Conservation (phyloP, 2,329 filamentous ascomycete genomes). For the Fusarium sp. region DNA sequence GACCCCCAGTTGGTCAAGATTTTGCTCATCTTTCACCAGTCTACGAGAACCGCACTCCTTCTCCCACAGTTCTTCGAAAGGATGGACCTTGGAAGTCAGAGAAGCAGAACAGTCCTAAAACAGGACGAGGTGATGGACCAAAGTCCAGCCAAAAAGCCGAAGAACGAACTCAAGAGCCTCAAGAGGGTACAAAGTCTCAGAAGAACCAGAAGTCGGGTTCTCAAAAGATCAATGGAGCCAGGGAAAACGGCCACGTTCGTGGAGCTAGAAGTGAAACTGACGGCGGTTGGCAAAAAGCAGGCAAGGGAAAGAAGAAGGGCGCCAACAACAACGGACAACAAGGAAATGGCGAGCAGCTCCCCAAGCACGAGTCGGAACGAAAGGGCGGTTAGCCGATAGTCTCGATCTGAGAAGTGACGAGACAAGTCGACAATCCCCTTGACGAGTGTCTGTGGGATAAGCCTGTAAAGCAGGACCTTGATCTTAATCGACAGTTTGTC, state of each 20-base stretch:
- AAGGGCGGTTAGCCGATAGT: constrained; percentile 61
- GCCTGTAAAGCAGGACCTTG: constrained; percentile 2
- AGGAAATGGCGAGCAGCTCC: constrained; percentile 59
- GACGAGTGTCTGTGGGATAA: not conserved
- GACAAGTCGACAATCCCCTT: not conserved
- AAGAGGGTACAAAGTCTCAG: constrained; percentile 34
- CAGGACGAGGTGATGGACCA: constrained; percentile 22
- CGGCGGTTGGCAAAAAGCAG: constrained; percentile 66
- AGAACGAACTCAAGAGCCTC: constrained; percentile 40
- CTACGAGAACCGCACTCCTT: constrained; percentile 75
- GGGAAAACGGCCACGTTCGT: constrained; percentile 63
- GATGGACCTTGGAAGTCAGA: constrained; percentile 50
- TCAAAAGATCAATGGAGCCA: constrained; percentile 51
- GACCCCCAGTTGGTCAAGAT: constrained; percentile 49
- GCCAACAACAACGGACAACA: constrained; percentile 46
- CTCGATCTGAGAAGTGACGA: constrained; percentile 32
- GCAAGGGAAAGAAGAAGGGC: constrained; percentile 58
- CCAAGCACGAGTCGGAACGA: constrained; percentile 67
- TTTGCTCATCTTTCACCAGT: constrained; percentile 73
- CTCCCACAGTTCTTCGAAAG: constrained; percentile 68
- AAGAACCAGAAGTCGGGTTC: constrained; percentile 40
- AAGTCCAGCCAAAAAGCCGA: constrained; percentile 39
- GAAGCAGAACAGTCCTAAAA: constrained; percentile 35
- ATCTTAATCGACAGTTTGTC: constrained; percentile 15
- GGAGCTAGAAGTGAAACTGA: constrained; percentile 64